Evolutionary conservation across 805 yeast species (phyloP).

Genomic region (Starmerella apicola): DNA sequence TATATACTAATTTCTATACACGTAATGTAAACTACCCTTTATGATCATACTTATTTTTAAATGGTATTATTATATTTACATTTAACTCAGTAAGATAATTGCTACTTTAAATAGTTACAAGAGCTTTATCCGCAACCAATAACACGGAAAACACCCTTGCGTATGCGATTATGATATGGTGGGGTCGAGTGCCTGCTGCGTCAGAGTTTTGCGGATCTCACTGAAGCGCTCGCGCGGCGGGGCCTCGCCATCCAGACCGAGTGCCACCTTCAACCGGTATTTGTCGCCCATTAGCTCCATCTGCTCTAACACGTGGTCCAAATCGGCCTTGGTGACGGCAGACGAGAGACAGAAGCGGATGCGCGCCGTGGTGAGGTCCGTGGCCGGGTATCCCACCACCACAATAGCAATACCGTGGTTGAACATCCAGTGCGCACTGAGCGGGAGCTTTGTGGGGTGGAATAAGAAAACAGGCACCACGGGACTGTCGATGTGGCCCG

Average conservation of each 20-base stretch:
- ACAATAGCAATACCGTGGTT: slow-evolving; percentile 81
- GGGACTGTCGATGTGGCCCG: slow-evolving; percentile 94
- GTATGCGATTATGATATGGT: not conserved
- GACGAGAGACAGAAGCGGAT: slow-evolving; percentile 87
- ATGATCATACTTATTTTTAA: too few species aligned
- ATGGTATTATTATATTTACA: too few species aligned
- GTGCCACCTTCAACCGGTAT: slow-evolving; percentile 18
- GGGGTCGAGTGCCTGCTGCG: slow-evolving; percentile 24
- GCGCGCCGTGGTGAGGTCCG: slow-evolving; percentile 80
- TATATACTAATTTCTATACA: too few species aligned
- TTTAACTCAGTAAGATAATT: too few species aligned
- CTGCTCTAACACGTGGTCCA: slow-evolving; percentile 38
- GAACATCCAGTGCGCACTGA: slow-evolving; percentile 70
- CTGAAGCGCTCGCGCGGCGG: slow-evolving; percentile 21
- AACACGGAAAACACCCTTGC: too few species aligned
- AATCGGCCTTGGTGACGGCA: slow-evolving; percentile 84
- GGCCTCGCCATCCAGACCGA: slow-evolving; percentile 17
- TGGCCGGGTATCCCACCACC: slow-evolving; percentile 95
- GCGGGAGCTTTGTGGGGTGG: slow-evolving; percentile 91
- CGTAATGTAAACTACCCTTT: too few species aligned
- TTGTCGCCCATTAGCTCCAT: slow-evolving; percentile 20
- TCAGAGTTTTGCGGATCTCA: slow-evolving; percentile 22
- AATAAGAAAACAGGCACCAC: slow-evolving; percentile 80
- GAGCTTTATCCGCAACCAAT: too few species aligned
- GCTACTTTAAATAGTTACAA: too few species aligned